Conservation (phyloP, 768 basidiomycete species). For the Leccinum subgranulosum region DNA sequence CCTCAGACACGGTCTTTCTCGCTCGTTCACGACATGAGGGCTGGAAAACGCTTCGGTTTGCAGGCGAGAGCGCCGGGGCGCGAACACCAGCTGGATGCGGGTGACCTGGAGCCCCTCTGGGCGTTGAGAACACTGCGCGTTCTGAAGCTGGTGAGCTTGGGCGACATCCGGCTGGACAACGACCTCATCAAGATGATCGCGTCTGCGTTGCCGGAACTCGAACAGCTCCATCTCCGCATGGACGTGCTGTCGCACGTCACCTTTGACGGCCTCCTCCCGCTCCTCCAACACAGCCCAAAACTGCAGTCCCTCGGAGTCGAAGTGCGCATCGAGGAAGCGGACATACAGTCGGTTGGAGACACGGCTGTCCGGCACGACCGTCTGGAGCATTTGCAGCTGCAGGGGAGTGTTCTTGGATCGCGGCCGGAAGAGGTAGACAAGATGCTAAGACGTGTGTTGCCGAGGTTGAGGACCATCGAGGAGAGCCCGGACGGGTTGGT, state of each 20-base stretch:
- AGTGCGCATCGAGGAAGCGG: constrained; percentile 12
- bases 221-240: constrained; percentile 10
- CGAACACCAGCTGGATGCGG: constrained; percentile 8
- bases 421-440: constrained; percentile 17
- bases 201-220: constrained; percentile 15
- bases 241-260: constrained; percentile 7
- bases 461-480: constrained; percentile 20
- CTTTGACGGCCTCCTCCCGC: constrained; percentile 19
- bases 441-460: constrained; percentile 21
- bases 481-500: constrained; percentile 17
- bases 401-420: constrained; percentile 12
- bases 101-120: constrained; percentile 16
- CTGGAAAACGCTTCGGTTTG: constrained; percentile 20
- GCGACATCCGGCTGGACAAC: constrained; percentile 14
- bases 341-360: constrained; percentile 9
- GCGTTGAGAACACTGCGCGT: constrained; percentile 10
- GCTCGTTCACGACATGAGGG: constrained; percentile 20
- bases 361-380: constrained; percentile 11
- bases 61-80: constrained; percentile 15
- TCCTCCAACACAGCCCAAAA: constrained; percentile 20
- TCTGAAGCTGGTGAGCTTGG: constrained; percentile 16
- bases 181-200: constrained; percentile 18
- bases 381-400: constrained; percentile 15
- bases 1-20: constrained; percentile 15
- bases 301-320: constrained; percentile 9